Evolutionary conservation across 805 yeast genomes (phyloP), one percentile per base, ranked within the genome.

Genomic region (Candida germanica): DNA sequence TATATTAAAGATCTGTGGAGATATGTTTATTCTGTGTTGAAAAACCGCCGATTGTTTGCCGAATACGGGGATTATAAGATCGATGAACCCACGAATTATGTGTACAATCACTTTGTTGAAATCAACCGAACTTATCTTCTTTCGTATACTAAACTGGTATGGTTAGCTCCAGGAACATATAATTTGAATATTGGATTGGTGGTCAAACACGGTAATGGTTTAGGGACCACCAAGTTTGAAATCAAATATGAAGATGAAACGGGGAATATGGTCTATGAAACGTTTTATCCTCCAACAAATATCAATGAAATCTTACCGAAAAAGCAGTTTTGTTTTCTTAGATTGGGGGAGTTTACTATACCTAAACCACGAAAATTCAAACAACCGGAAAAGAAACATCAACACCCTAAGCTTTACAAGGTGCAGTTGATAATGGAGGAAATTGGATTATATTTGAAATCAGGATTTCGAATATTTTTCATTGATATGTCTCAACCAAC

Each of bases 141-240:
- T 12, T 71, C 74, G 13, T 73, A 69, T 41, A 46, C 58, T 10
- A 75, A 74, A 41, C 51, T 58, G 1, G 49, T 75, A 5, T 66
- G 73, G 64, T 49, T 76, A 14, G 54, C 75, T 1, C 71, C 75
- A 0, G 81, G 77, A 3, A 49, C 51, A 10, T 76, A 76, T 49
- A 75, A 75, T 43, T 50, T 75, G 19, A 67, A 75, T 29, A 66
- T 75, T 33, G 81, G 78, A 0, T 49, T 76, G 17, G 71, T 75
- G 5, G 58, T 76, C n/a, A 72, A 73, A 34, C 69, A 71, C 40
- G 76, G 75, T 1, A 59, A 64, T 35, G 84, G 84, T 0, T 53
- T 79, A 18, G 83, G 82, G 2, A 77, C 82, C 11, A 74, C 79
- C 12, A 68, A 69, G 45, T 78, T 79, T 44, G 74, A 68, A 44